Conservation (phyloP, 495 filamentous ascomycete species). For the Aspergillus sclerotioniger region DNA sequence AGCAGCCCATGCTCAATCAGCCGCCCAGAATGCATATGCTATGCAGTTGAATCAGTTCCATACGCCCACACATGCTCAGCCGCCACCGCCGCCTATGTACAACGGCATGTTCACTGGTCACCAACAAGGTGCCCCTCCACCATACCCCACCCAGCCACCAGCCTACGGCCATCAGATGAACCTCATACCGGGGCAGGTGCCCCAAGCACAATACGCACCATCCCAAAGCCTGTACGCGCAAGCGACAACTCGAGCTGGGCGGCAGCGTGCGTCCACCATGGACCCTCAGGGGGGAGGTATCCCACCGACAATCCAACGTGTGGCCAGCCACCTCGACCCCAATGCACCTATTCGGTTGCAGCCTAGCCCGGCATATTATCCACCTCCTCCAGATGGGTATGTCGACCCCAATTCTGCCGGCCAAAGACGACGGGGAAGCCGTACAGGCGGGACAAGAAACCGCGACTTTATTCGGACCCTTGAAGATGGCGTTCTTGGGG, state of each 20-base stretch:
- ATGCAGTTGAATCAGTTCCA: slow-evolving; percentile 62
- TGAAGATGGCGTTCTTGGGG: slow-evolving; percentile 81
- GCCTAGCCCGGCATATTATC: slow-evolving; percentile 96
- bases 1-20: slow-evolving; percentile 62
- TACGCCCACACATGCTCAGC: slow-evolving; percentile 46
- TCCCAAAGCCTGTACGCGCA: slow-evolving; percentile 82
- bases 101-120: slow-evolving; percentile 77
- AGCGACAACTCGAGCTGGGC: slow-evolving; percentile 74
- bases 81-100: slow-evolving; percentile 65
- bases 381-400: slow-evolving; percentile 86
- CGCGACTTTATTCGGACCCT: slow-evolving; percentile 90
- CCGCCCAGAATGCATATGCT: slow-evolving; percentile 49
- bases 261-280: slow-evolving; percentile 93
- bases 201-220: slow-evolving; percentile 63
- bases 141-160: slow-evolving; percentile 71
- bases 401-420: slow-evolving; percentile 60
- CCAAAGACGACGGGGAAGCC: slow-evolving; percentile 73
- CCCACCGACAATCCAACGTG: slow-evolving; percentile 86
- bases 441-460: slow-evolving; percentile 64
- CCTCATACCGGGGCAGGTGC: slow-evolving; percentile 68
- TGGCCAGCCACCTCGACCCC: slow-evolving; percentile 96
- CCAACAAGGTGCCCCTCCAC: slow-evolving; percentile 75
- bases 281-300: slow-evolving; percentile 90
- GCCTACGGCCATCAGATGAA: slow-evolving; percentile 73
- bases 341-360: slow-evolving; percentile 91